A percentile compares a stretch with the other conserved stretches of the same genome.
Evolutionary conservation across 2,329 filamentous ascomycete species (phyloP).

Genomic region (Monosporascus cannonballus): DNA sequence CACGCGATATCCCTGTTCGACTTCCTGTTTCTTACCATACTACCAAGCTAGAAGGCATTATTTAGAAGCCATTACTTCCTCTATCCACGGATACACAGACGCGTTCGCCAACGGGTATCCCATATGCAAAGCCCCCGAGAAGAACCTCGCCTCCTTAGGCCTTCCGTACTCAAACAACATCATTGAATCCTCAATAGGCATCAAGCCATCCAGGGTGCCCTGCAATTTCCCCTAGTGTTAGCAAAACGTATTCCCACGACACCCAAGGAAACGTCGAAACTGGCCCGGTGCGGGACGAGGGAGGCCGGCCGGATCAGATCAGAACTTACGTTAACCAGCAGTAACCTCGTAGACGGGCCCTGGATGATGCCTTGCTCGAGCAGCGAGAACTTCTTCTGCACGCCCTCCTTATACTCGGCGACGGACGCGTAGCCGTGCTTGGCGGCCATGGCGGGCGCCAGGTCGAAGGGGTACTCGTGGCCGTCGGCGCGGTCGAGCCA

Average conservation of each 20-base stretch:
- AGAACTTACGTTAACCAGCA: constrained; percentile 52
- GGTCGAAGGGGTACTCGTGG: constrained; percentile 60
- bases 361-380: constrained; percentile 53
- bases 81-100: constrained; percentile 57
- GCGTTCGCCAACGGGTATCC: constrained; percentile 57
- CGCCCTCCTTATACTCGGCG: constrained; percentile 48
- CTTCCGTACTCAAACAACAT: constrained; percentile 58
- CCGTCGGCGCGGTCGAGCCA: constrained; percentile 58
- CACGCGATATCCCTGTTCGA: no score
- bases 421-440: constrained; percentile 57
- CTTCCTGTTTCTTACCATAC: no score
- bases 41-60: background rate
- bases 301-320: background rate
- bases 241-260: background rate
- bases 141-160: constrained; percentile 61
- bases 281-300: background rate
- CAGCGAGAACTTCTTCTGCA: constrained; percentile 57
- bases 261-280: no score
- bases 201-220: constrained; percentile 57
- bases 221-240: constrained; percentile 19
- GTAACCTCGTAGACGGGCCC: constrained; percentile 46
- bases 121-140: constrained; percentile 57
- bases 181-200: constrained; percentile 63
- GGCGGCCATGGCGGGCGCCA: constrained; percentile 49
- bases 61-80: constrained; percentile 41